phyloP scores from a whole-genome alignment of 495 filamentous ascomycete species.

The Friedmanniomyces simplex region DNA sequence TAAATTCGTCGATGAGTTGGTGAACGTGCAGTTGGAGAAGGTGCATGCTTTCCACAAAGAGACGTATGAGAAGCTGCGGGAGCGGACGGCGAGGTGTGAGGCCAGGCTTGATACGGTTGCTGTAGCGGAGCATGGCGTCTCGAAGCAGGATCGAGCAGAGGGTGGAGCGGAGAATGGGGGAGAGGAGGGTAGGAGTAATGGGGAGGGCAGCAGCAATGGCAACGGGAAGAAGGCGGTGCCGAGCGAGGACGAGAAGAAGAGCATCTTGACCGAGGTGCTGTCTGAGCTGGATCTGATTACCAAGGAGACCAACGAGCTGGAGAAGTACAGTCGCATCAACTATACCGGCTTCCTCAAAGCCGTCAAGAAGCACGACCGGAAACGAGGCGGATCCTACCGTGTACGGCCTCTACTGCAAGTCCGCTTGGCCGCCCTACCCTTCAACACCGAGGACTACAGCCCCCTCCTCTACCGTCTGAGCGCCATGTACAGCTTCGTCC shows the following conservation, averaged over 20 bases:
- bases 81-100: conserved; percentile 52
- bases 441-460: conserved; percentile 92
- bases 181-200: conserved; percentile 12
- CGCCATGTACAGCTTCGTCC: conserved; percentile 88
- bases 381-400: conserved; percentile 65
- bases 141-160: conserved; percentile 46
- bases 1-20: conserved; percentile 82
- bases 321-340: conserved; percentile 91
- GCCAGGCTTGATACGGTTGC: conserved; percentile 44
- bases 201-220: conserved; percentile 20
- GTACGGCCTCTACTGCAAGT: conserved; percentile 85
- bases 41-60: conserved; percentile 80
- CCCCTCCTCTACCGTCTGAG: conserved; percentile 83
- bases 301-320: conserved; percentile 81
- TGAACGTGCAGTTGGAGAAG: conserved; percentile 92
- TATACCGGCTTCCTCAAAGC: conserved; percentile 97
- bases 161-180: conserved; percentile 26
- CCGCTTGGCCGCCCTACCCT: conserved; percentile 71
- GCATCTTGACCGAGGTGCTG: conserved; percentile 56
- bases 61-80: conserved; percentile 58
- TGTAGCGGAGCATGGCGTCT: conserved; percentile 39
- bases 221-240: conserved; percentile 27
- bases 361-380: conserved; percentile 95
- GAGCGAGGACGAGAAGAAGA: conserved; percentile 34
- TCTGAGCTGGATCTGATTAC: conserved; percentile 76